Base-by-base conservation (phyloP, 306 rosid species). In the Sicyos baderoa region DNA sequence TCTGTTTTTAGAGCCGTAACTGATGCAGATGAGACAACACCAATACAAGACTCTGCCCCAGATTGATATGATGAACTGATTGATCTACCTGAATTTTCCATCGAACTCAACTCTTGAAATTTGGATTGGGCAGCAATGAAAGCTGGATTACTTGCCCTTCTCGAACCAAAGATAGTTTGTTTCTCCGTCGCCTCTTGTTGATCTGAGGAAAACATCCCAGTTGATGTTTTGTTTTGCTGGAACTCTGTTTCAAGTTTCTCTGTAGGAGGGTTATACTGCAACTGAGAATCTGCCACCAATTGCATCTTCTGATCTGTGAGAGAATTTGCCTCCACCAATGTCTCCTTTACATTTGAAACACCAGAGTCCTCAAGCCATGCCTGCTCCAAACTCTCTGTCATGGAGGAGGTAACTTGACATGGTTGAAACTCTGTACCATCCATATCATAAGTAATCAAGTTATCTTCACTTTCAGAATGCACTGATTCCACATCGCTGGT, bases 101-200 rank as follows among this genome's bases (percentile, higher is more conserved):
- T 64, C 77, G 86, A 82, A 73, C 81, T 83, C 75, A 75, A 75
- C 81, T 81, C 99, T 79, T 84, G 86, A 59, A 93, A 88, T 81
- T 86, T 93, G 1, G 99, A 86, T 47, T 93, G 91, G 64, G 87
- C 91, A 37, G 91, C 87, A 68, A 84, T 67, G 87, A 86, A 87
- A 54, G 93, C 77, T 64, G 96, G 89, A 79, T 83, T 87, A 58
- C 88, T 83, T 45, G 72, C 40, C 82, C 86, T 93, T 74, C 83
- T 86, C 25, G 69, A 58, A 37, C 68, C 69, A 25, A 48, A 16
- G 45, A 72, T 44, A 56, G 54, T 57, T 77, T 84, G 86, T 62
- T 77, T 83, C 49, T 76, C 89, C 40, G 82, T 96, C 21, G 82
- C 69, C 80, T 93, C 97, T 25, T 81, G 82, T 80, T 81, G 80